A percentile compares a stretch with the other conserved stretches of the same genome.
phyloP scores from a whole-genome alignment of 2,329 filamentous ascomycete genomes.

The Knoxdaviesia capensis region DNA sequence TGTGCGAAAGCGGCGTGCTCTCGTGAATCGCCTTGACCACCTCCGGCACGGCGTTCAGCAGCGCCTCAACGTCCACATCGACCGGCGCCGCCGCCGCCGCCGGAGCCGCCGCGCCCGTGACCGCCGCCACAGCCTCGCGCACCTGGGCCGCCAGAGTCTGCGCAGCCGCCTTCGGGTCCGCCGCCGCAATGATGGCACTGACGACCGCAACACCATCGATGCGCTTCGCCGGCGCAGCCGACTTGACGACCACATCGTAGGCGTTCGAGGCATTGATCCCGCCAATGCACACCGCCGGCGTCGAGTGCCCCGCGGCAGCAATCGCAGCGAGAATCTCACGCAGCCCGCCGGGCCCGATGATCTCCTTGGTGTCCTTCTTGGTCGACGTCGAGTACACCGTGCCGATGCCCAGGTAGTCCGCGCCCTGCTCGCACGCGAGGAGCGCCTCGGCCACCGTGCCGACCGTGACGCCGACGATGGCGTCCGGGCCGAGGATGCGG shows the following conservation, averaged over 20 bases:
- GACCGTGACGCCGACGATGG: conserved; percentile 82
- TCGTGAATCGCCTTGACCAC: conserved; percentile 41
- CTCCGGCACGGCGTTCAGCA: conserved; percentile 8
- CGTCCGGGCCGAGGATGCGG: conserved; percentile 48
- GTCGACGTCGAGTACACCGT: conserved; percentile 75
- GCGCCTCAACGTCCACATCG: conserved; percentile 3
- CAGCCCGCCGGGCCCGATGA: conserved; percentile 37
- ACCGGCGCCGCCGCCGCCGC: neutral
- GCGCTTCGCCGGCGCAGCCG: conserved; percentile 27
- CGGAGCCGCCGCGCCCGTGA: neutral
- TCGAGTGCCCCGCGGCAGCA: conserved; percentile 19
- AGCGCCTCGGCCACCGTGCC: conserved; percentile 53
- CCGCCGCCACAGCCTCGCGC: neutral
- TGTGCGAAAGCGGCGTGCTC: conserved; percentile 61
- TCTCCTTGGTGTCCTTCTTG: conserved; percentile 68
- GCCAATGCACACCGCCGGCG: conserved; percentile 64
- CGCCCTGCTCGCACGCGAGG: conserved; percentile 51
- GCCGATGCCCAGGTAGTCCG: conserved; percentile 79
- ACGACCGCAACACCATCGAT: conserved; percentile 77
- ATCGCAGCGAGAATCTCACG: conserved; percentile 37
- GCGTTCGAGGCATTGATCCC: conserved; percentile 65
- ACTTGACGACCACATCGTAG: conserved; percentile 55
- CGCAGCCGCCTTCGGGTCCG: conserved; percentile 44
- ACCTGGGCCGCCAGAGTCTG: conserved; percentile 15
- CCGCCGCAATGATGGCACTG: conserved; percentile 63